Conservation (phyloP, 495 filamentous ascomycete species). For the Penicillium bialowiezense region DNA sequence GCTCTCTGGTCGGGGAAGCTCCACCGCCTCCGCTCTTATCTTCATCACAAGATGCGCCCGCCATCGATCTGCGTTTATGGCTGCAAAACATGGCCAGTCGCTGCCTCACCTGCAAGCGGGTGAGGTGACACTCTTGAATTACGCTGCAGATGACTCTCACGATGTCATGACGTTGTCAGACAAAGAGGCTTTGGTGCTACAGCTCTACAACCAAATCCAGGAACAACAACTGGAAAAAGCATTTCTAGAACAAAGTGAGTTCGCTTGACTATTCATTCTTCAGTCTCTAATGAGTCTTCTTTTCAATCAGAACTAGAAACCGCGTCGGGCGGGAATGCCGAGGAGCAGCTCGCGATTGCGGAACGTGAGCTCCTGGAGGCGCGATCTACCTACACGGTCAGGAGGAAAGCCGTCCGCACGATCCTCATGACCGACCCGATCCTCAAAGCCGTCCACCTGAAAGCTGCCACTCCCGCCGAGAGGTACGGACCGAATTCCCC, state of each 20-base stretch:
- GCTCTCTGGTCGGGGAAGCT: slow-evolving; percentile 6
- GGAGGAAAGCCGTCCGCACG: slow-evolving; percentile 61
- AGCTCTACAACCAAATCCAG: slow-evolving; percentile 66
- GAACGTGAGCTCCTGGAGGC: slow-evolving; percentile 67
- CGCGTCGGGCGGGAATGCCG: slow-evolving; percentile 41
- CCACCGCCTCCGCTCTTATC: slow-evolving; percentile 24
- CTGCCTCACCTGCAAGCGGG: slow-evolving; percentile 36
- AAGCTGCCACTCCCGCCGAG: slow-evolving; percentile 62
- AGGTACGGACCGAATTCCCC: slow-evolving; percentile 44
- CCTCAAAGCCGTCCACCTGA: slow-evolving; percentile 72
- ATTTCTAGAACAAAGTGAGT: slow-evolving; percentile 55
- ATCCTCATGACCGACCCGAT: slow-evolving; percentile 69
- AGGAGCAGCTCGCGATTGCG: slow-evolving; percentile 50
- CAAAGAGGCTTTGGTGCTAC: slow-evolving; percentile 59
- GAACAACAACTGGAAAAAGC: slow-evolving; percentile 68
- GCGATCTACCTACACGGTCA: slow-evolving; percentile 63
- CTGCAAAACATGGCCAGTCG: slow-evolving; percentile 31
- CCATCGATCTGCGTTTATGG: slow-evolving; percentile 35
- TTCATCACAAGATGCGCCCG: slow-evolving; percentile 34
- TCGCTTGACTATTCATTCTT: not conserved
- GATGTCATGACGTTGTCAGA: slow-evolving; percentile 57
- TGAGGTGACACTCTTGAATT: slow-evolving; percentile 37
- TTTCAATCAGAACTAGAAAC: slow-evolving; percentile 25
- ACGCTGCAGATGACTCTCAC: slow-evolving; percentile 40
- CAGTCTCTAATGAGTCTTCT: slow-evolving; percentile 5